Evolutionary conservation across 108 stramenopile genomes (phyloP).

Genomic region (Schizochytrium sp.): DNA sequence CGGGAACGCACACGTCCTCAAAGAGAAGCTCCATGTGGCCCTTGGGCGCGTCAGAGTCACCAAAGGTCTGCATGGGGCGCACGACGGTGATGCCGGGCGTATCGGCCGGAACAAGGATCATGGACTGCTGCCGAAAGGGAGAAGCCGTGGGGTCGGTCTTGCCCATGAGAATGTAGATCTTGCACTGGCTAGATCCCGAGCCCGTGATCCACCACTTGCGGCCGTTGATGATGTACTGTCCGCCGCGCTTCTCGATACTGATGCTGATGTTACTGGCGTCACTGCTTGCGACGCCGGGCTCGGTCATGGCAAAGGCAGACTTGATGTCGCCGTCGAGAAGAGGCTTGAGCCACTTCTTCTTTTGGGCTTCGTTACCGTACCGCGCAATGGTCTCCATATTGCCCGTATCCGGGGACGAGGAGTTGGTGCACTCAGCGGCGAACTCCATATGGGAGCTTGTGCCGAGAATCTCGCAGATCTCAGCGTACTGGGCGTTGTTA

Average conservation of each 20-base stretch:
- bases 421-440: neutral
- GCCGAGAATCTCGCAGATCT: conserved; percentile 79
- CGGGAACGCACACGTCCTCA: conserved; percentile 27
- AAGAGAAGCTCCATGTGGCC: conserved; percentile 76
- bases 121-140: conserved; percentile 29
- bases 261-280: conserved; percentile 82
- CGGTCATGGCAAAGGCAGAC: conserved; percentile 86
- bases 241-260: neutral
- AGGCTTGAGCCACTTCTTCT: conserved; percentile 61
- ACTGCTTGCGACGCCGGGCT: conserved; percentile 73
- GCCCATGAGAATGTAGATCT: conserved; percentile 49
- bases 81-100: conserved; percentile 62
- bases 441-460: conserved; percentile 27
- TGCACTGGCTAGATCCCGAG: conserved; percentile 73
- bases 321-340: conserved; percentile 70
- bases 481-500: conserved; percentile 69
- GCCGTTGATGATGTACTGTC: neutral
- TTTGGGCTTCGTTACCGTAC: conserved; percentile 67
- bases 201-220: conserved; percentile 49
- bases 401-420: conserved; percentile 84
- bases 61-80: conserved; percentile 78
- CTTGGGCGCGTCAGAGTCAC: conserved; percentile 85
- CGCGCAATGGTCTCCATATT: conserved; percentile 93
- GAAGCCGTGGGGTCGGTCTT: neutral
- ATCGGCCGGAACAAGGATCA: conserved; percentile 62